phyloP scores from a whole-genome alignment of 2,329 filamentous ascomycete genomes.

The Scolecobasidium constrictum region DNA sequence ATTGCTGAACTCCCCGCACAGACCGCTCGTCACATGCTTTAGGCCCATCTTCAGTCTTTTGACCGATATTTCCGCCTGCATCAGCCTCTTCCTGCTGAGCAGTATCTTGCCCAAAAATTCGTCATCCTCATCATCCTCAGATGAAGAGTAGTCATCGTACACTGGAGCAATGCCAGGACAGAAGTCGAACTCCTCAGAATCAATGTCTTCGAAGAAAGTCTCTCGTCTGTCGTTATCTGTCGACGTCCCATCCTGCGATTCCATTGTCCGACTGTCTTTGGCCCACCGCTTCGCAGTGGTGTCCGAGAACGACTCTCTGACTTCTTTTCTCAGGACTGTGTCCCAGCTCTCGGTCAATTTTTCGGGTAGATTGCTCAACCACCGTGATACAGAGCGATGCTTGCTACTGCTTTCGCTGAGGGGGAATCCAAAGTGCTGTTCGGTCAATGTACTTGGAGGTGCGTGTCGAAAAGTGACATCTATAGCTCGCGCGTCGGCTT shows the following conservation, averaged over 20 bases:
- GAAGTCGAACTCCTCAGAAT: background rate
- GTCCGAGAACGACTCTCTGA: background rate
- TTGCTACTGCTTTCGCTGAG: background rate
- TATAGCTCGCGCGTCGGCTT: background rate
- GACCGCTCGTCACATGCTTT: conserved; percentile 6
- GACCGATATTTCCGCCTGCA: conserved; percentile 9
- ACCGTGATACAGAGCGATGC: background rate
- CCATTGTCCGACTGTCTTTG: background rate
- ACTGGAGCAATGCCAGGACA: background rate
- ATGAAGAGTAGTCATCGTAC: conserved; percentile 2
- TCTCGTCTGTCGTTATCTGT: background rate
- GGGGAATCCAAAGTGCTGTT: conserved; percentile 2
- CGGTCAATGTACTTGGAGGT: background rate
- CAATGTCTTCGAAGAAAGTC: background rate
- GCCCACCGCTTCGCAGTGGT: background rate
- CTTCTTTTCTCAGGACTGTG: conserved; percentile 6
- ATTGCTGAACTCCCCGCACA: conserved; percentile 5
- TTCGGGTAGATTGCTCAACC: conserved; percentile 5
- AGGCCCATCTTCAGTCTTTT: conserved; percentile 8
- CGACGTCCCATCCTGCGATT: background rate
- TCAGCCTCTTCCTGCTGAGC: conserved; percentile 5
- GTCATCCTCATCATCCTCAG: conserved; percentile 5
- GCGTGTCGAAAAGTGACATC: background rate
- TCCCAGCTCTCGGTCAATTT: conserved; percentile 5
- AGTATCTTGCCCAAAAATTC: conserved; percentile 6